These are phyloP conservation scores for Cucurbita ficifolia DNA, from an alignment of 306 rosid genomes.

Conservation along the genomic window DNA sequence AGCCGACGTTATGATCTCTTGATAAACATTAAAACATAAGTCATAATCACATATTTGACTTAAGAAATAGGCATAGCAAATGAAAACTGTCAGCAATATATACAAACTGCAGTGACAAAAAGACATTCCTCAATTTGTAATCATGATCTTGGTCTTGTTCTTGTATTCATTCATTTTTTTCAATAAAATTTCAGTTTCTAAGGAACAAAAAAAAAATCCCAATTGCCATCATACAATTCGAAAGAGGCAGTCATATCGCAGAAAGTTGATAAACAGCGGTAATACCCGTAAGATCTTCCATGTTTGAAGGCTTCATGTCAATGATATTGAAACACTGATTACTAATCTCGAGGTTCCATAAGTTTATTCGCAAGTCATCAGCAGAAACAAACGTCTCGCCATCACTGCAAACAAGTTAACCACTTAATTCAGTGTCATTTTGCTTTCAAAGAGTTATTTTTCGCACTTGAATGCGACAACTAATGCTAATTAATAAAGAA, in stretches of 20 bases:
- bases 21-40: conserved; percentile 8
- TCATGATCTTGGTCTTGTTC: no score
- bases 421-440: conserved; percentile 8
- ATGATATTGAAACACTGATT: conserved; percentile 56
- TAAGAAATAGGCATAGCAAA: not conserved
- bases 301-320: conserved; percentile 53
- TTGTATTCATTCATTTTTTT: no score
- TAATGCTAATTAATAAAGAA: not conserved
- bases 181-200: no score
- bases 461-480: not conserved
- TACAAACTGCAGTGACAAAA: not conserved
- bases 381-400: conserved; percentile 66
- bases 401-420: conserved; percentile 33
- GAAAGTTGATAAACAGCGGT: not conserved
- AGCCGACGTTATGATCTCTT: conserved; percentile 63
- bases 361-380: conserved; percentile 60
- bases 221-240: not conserved
- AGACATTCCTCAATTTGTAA: not conserved
- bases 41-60: not conserved
- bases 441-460: not conserved
- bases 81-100: not conserved
- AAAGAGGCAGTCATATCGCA: conserved; percentile 3
- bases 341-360: conserved; percentile 63
- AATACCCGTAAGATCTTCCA: conserved; percentile 64
- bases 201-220: not conserved